These are phyloP conservation scores for Mediolabrus comicus DNA, from an alignment of 108 stramenopile genomes.

Conservation along the genomic window DNA sequence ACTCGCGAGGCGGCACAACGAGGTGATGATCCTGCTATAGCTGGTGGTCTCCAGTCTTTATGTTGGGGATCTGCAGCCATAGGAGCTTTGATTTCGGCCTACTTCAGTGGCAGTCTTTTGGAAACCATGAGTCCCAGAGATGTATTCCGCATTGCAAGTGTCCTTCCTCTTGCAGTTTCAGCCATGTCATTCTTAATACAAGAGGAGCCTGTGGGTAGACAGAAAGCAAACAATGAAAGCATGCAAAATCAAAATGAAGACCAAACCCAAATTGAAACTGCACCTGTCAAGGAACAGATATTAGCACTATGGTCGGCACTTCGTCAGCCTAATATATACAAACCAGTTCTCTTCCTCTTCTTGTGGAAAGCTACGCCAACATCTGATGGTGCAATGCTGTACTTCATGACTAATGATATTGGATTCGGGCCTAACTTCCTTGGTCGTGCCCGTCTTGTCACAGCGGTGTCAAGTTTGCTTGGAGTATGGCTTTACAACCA, in stretches of 20 bases:
- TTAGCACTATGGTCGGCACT: constrained; percentile 77
- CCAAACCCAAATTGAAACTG: background rate
- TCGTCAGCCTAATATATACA: constrained; percentile 79
- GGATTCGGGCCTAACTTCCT: constrained; percentile 92
- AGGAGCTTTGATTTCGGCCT: constrained; percentile 88
- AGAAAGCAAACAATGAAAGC: background rate
- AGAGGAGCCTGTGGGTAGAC: constrained; percentile 53
- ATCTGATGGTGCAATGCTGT: constrained; percentile 91
- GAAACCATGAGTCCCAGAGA: constrained; percentile 83
- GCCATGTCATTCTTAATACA: constrained; percentile 73
- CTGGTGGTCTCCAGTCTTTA: constrained; percentile 84
- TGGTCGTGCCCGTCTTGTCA: constrained; percentile 84
- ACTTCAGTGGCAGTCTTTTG: constrained; percentile 86
- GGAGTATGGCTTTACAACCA: constrained; percentile 88
- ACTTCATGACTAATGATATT: constrained; percentile 91
- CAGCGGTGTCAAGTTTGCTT: constrained; percentile 76
- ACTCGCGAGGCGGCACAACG: constrained; percentile 60
- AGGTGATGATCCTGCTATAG: constrained; percentile 59
- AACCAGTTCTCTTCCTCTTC: constrained; percentile 91
- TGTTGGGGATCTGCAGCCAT: constrained; percentile 92
- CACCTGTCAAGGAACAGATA: constrained; percentile 62
- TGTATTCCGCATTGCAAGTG: constrained; percentile 86
- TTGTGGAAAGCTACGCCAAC: constrained; percentile 95
- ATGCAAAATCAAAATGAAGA: background rate
- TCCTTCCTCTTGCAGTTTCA: constrained; percentile 85